Evolutionary conservation across 116 monocot genomes (phyloP).

Genomic region (Papilionanthe hybrid): DNA sequence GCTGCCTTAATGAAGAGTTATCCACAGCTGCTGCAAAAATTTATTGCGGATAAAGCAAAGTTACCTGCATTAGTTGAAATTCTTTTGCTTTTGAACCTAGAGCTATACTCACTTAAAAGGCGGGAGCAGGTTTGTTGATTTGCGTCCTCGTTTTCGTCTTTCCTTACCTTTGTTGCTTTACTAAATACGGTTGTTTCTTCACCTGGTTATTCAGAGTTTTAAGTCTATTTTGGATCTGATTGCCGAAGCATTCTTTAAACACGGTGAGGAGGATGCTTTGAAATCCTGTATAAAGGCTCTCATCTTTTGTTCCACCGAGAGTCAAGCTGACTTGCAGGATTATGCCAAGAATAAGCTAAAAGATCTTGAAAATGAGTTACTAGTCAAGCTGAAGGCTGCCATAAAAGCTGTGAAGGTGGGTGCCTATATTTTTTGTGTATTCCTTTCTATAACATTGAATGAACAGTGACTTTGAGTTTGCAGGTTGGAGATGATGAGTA

Average conservation of each 20-base stretch:
- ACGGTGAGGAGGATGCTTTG: slow-evolving; percentile 80
- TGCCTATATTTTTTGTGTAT: slow-evolving; percentile 1
- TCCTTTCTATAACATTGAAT: not conserved
- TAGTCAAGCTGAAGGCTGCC: slow-evolving; percentile 65
- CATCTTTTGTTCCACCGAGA: slow-evolving; percentile 71
- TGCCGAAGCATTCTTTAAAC: slow-evolving; percentile 86
- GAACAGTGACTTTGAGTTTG: slow-evolving; percentile 15
- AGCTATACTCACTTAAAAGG: slow-evolving; percentile 87
- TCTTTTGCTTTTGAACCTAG: slow-evolving; percentile 69
- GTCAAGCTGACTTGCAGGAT: slow-evolving; percentile 85
- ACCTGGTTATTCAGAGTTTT: slow-evolving; percentile 53
- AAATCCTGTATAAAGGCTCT: slow-evolving; percentile 81
- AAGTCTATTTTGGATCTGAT: slow-evolving; percentile 69
- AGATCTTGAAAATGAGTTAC: slow-evolving; percentile 80
- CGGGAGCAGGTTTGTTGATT: slow-evolving; percentile 63
- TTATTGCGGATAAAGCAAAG: slow-evolving; percentile 86
- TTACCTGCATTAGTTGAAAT: slow-evolving; percentile 78
- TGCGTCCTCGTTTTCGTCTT: not conserved
- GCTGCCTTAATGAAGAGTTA: slow-evolving; percentile 75
- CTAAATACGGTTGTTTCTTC: slow-evolving; percentile 14
- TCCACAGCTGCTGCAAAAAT: slow-evolving; percentile 78
- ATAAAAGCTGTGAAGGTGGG: slow-evolving; percentile 72
- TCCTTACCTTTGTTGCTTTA: not conserved
- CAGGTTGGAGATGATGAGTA: slow-evolving; percentile 92
- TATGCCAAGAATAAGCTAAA: slow-evolving; percentile 84